phyloP scores from a whole-genome alignment of 345 rosid genomes.

The Populus euphratica region DNA sequence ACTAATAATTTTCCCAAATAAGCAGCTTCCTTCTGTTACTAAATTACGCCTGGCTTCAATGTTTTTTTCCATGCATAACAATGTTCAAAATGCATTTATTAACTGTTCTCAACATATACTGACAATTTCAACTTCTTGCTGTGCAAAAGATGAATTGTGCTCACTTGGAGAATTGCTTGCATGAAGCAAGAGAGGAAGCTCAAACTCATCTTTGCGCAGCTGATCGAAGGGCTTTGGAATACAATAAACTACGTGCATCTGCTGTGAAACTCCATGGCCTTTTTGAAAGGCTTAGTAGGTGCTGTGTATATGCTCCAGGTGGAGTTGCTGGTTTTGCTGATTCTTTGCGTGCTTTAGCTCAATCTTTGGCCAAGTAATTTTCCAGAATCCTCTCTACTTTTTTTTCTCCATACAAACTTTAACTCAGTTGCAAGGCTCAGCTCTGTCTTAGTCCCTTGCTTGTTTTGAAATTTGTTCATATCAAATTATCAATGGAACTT shows the following conservation, averaged over 20 bases:
- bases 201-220: constrained; percentile 96
- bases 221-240: constrained; percentile 83
- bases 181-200: constrained; percentile 98
- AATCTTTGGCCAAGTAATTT: constrained; percentile 79
- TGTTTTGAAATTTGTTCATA: not conserved
- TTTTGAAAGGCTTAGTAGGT: constrained; percentile 68
- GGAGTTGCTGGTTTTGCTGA: constrained; percentile 76
- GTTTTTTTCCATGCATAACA: not conserved
- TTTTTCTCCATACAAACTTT: not conserved
- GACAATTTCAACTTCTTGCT: not conserved
- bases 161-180: constrained; percentile 93
- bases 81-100: not conserved
- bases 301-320: constrained; percentile 57
- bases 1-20: not conserved
- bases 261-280: constrained; percentile 81
- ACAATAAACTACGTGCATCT: constrained; percentile 72
- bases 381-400: constrained; percentile 1
- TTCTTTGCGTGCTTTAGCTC: constrained; percentile 72
- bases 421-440: not conserved
- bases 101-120: not conserved
- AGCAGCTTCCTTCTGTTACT: not conserved
- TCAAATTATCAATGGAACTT: too few species aligned
- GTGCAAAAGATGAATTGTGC: constrained; percentile 85
- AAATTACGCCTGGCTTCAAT: not conserved
- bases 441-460: not conserved